phyloP scores from a whole-genome alignment of 768 basidiomycete genomes.

The Mycena floridula region DNA sequence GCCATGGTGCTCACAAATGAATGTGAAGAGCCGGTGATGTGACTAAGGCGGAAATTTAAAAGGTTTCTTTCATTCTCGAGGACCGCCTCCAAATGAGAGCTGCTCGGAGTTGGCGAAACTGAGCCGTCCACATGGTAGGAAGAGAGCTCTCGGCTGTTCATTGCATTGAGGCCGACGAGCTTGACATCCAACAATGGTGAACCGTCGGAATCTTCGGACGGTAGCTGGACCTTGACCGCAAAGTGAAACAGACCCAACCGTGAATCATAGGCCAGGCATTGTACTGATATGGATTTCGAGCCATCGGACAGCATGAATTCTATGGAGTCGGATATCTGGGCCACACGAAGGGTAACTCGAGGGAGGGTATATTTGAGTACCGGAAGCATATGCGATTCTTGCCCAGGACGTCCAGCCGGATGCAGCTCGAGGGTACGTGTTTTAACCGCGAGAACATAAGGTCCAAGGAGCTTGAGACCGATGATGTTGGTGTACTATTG shows the following conservation, averaged over 20 bases:
- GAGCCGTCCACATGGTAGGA: neutral
- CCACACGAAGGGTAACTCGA: constrained; percentile 33
- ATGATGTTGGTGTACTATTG: constrained; percentile 36
- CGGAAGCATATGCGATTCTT: constrained; percentile 8
- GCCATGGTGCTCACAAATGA: constrained; percentile 46
- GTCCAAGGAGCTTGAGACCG: constrained; percentile 37
- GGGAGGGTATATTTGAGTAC: constrained; percentile 16
- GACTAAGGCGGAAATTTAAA: neutral
- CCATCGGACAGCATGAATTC: constrained; percentile 9
- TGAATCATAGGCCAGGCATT: constrained; percentile 39
- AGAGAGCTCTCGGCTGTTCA: constrained; percentile 29
- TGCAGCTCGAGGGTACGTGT: constrained; percentile 45
- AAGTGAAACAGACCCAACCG: constrained; percentile 49
- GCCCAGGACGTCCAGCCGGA: no score
- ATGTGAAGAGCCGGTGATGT: neutral
- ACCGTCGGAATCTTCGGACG: constrained; percentile 3
- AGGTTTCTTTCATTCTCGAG: neutral
- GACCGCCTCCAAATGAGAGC: neutral
- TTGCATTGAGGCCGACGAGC: constrained; percentile 36
- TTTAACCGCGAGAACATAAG: constrained; percentile 47
- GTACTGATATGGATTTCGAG: constrained; percentile 17
- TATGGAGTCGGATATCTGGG: constrained; percentile 32
- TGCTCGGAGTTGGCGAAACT: neutral
- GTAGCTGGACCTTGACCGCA: constrained; percentile 23
- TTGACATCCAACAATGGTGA: constrained; percentile 31